These are phyloP conservation scores for Vigna unguiculata DNA, from an alignment of 306 rosid species.

Conservation along the genomic window DNA sequence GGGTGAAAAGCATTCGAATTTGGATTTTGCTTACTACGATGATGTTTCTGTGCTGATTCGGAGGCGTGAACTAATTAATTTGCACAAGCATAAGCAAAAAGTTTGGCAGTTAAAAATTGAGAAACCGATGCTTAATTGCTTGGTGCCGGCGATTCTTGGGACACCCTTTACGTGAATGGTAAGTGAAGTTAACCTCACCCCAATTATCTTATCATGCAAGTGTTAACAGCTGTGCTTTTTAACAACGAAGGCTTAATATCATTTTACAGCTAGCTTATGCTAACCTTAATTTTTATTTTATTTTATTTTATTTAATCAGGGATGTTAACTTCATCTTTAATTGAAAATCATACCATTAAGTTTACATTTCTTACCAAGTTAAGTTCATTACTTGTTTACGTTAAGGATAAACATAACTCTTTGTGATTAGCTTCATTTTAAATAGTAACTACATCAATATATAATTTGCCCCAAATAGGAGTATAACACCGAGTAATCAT, in stretches of 20 bases:
- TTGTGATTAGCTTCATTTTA: not conserved
- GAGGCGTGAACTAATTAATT: constrained; percentile 39
- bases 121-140: constrained; percentile 50
- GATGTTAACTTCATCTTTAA: constrained; percentile 22
- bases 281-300: not conserved
- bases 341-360: not conserved
- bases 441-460: not conserved
- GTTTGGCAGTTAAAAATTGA: constrained; percentile 36
- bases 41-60: constrained; percentile 12
- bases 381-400: constrained; percentile 10
- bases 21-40: constrained; percentile 27
- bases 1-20: constrained; percentile 42
- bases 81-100: constrained; percentile 47
- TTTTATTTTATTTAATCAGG: not conserved
- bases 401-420: not conserved
- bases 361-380: constrained; percentile 1
- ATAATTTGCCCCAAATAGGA: not conserved
- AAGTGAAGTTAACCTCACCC: constrained; percentile 64
- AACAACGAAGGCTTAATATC: not conserved
- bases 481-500: not conserved
- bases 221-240: constrained; percentile 48
- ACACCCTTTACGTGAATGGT: constrained; percentile 74
- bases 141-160: constrained; percentile 56
- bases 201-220: constrained; percentile 55
- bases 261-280: constrained; percentile 13